Evolutionary conservation across 1,284 basidiomycete genomes (phyloP), one percentile per base, ranked within the genome.

Genomic region (Pseudozyma tsukubaensis): DNA sequence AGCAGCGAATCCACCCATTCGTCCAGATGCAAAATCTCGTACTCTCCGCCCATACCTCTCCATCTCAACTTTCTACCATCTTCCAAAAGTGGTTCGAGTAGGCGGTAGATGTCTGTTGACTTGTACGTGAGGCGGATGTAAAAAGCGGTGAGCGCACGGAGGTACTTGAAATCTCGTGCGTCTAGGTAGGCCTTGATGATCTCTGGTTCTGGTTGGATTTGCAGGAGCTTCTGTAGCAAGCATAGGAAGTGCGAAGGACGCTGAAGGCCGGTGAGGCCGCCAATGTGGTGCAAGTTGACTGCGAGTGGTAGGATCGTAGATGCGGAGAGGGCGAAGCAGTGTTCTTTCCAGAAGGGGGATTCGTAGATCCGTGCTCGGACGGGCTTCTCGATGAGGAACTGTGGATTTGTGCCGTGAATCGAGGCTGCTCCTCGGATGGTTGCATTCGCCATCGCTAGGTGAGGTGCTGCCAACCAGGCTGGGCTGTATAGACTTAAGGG

Each of bases 341-440:
- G 83, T 55, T 97, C 94, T 86, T 97, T 99, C 97, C 97, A 99
- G 86, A 90, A 99, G 16, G 89, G 86, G 0, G 92, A 92, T 85
- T 98, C 96, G 87, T 97, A 99, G 70, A 99, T 97, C 63, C 97
- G 90, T 80, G 92, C 92, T 50, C 97, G 90, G 76, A 99, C 94
- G 71, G 98, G 92, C 59, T 94, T 97, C 88, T 99, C 97, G 50
- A 99, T 92, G 83, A 99, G 88, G 86, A 91, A 94, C 93, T 98
- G 84, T 21, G 65, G 72, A 24, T 95, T 96, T 78, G 94, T 92
- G 50, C 97, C 96, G 83, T 98, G 96, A 76, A 99, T 92, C 34
- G 91, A 89, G 45, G 88, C 86, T 32, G 94, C 93, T 24, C 91
- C 92, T 56, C 88, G 88, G 72, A 93, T 88, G 21, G 94, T 97